A percentile compares a stretch with the other conserved stretches of the same genome.
Evolutionary conservation across 306 rosid genomes (phyloP).

Genomic region (Chamaecrista fasciculata): DNA sequence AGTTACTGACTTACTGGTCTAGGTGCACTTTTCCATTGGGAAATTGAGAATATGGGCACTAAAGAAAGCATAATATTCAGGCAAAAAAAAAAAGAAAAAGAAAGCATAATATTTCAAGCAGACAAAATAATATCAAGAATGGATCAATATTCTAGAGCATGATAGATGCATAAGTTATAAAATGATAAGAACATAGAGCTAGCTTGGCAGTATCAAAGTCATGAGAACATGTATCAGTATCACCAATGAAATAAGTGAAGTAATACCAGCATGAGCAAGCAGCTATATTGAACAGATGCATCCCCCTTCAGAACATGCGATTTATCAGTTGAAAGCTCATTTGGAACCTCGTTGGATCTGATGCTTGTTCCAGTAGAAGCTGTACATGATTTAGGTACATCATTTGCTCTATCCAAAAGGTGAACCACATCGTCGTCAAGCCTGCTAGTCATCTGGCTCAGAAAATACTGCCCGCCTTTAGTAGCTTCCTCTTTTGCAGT

Average conservation of each 20-base stretch:
- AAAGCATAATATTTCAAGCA: constrained; percentile 11
- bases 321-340: constrained; percentile 43
- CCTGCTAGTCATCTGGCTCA: constrained; percentile 54
- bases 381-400: constrained; percentile 33
- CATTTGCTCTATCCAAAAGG: constrained; percentile 37
- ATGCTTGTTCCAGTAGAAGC: constrained; percentile 38
- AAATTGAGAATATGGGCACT: constrained; percentile 3
- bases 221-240: constrained; percentile 14
- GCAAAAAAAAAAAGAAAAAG: too few species aligned
- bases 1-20: background rate
- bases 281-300: constrained; percentile 44
- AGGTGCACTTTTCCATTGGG: constrained; percentile 10
- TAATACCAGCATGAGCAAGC: constrained; percentile 77
- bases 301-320: constrained; percentile 28
- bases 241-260: background rate
- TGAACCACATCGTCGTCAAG: constrained; percentile 38
- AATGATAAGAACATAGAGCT: background rate
- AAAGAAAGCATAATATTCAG: background rate
- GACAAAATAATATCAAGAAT: constrained; percentile 4
- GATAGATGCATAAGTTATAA: constrained; percentile 8
- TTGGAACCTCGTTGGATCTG: constrained; percentile 29
- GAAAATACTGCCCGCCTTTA: constrained; percentile 49
- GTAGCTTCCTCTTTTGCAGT: constrained; percentile 53
- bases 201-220: constrained; percentile 2
- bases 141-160: constrained; percentile 11